Percentiles rank a stretch among this genome's conserved stretches.
phyloP scores from a whole-genome alignment of 768 basidiomycete genomes.

The Amanita exitialis region DNA sequence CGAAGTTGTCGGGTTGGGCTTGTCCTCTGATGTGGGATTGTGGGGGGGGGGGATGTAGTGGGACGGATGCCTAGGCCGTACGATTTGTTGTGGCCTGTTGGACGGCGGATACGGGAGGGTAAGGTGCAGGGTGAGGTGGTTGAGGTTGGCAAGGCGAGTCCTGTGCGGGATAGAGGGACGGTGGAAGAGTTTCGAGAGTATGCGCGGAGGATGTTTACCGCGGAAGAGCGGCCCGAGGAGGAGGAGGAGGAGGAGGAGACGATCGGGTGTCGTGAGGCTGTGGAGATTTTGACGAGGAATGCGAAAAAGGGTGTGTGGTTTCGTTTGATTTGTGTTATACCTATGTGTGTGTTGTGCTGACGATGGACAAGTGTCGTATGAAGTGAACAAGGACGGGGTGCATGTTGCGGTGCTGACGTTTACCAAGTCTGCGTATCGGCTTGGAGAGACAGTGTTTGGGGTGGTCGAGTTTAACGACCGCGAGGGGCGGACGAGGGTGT shows the following conservation, averaged over 20 bases:
- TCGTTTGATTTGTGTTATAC: background rate
- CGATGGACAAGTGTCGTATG: constrained; percentile 68
- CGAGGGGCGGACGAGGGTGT: constrained; percentile 58
- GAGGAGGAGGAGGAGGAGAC: constrained; percentile 34
- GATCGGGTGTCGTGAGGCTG: constrained; percentile 70
- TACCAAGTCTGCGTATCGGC: constrained; percentile 80
- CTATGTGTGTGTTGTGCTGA: background rate
- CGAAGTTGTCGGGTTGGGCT: too few relatives aligned
- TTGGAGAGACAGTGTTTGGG: constrained; percentile 88
- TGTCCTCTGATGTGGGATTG: too few relatives aligned
- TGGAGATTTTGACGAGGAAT: constrained; percentile 84
- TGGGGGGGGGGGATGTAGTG: constrained; percentile 22
- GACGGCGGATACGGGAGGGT: constrained; percentile 1
- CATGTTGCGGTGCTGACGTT: constrained; percentile 88
- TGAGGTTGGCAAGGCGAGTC: background rate
- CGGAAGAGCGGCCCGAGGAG: constrained; percentile 23
- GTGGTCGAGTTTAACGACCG: constrained; percentile 81
- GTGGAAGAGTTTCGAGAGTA: constrained; percentile 42
- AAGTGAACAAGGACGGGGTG: constrained; percentile 89
- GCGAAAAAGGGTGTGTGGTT: constrained; percentile 67
- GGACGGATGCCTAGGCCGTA: constrained; percentile 54
- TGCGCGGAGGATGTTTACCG: constrained; percentile 34
- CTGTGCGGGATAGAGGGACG: constrained; percentile 14
- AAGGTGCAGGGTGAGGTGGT: background rate
- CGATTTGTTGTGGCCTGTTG: constrained; percentile 77